Evolutionary conservation across 306 rosid genomes (phyloP).

Genomic region (Lotus japonicus): DNA sequence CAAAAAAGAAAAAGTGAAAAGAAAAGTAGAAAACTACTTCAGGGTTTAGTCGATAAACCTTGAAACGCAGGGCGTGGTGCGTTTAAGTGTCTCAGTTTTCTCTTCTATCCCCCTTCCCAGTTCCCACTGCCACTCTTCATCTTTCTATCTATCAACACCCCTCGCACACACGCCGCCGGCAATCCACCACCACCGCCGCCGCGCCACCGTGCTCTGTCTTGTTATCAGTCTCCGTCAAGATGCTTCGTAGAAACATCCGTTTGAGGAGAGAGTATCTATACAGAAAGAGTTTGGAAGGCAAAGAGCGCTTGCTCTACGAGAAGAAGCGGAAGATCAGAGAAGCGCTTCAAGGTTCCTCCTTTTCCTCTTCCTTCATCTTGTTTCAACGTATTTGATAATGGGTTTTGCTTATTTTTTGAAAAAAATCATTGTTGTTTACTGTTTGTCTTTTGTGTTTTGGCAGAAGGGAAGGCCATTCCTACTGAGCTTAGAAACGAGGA

Average conservation of each 20-base stretch:
- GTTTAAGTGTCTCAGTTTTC: too few species aligned
- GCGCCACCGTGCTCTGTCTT: too few species aligned
- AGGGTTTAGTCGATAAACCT: too few species aligned
- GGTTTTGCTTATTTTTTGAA: background rate
- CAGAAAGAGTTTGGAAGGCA: conserved; percentile 79
- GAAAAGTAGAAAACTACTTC: too few species aligned
- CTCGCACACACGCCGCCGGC: background rate
- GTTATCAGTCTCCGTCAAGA: conserved; percentile 3
- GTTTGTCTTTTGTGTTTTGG: background rate
- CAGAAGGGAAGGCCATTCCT: conserved; percentile 89
- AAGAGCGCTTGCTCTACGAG: conserved; percentile 65
- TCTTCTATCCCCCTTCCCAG: background rate
- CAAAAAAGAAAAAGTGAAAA: too few species aligned
- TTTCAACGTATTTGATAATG: background rate
- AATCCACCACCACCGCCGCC: too few species aligned
- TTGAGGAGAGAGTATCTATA: conserved; percentile 73
- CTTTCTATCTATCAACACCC: background rate
- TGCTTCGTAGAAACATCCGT: conserved; percentile 65
- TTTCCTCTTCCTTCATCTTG: background rate
- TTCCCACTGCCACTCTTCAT: background rate
- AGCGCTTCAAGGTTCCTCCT: conserved; percentile 54
- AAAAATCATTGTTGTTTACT: too few species aligned
- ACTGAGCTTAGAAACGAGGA: conserved; percentile 92
- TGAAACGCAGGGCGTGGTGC: too few species aligned
- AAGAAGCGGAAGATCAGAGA: conserved; percentile 84